Evolutionary conservation across 441 rosid species (phyloP).

Genomic region (Gossypium gossypioides): DNA sequence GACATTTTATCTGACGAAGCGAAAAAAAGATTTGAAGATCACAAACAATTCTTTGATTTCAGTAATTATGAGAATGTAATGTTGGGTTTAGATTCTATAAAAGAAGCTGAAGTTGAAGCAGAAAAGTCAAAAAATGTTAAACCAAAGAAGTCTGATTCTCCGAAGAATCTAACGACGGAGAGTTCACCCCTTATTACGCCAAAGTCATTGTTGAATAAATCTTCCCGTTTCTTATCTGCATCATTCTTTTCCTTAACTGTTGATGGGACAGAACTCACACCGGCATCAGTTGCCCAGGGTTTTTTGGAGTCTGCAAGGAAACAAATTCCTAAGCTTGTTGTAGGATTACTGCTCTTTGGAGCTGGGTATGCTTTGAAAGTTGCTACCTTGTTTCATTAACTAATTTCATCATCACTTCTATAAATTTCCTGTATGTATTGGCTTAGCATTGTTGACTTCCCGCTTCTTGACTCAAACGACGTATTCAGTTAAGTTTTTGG

Average conservation of each 20-base stretch:
- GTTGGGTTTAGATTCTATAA: slow-evolving; percentile 36
- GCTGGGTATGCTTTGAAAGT: slow-evolving; percentile 55
- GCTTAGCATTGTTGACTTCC: neutral
- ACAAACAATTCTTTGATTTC: slow-evolving; percentile 36
- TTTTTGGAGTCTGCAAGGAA: slow-evolving; percentile 53
- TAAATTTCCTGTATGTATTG: neutral
- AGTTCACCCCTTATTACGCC: slow-evolving; percentile 47
- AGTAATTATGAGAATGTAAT: slow-evolving; percentile 54
- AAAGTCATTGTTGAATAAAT: slow-evolving; percentile 72
- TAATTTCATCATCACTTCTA: neutral
- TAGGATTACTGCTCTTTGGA: slow-evolving; percentile 70
- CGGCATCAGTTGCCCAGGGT: slow-evolving; percentile 59
- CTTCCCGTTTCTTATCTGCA: slow-evolving; percentile 95
- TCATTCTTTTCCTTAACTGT: slow-evolving; percentile 87
- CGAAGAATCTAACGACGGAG: slow-evolving; percentile 61
- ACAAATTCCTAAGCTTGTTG: slow-evolving; percentile 72
- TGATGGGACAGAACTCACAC: slow-evolving; percentile 62
- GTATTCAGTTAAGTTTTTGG: neutral
- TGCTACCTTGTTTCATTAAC: slow-evolving; percentile 16
- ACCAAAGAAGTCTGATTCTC: slow-evolving; percentile 58
- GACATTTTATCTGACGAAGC: slow-evolving; percentile 38
- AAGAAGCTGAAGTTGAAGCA: slow-evolving; percentile 54
- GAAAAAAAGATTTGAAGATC: slow-evolving; percentile 36
- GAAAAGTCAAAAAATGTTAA: slow-evolving; percentile 60
- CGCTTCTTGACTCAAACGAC: neutral